A percentile compares a stretch with the other conserved stretches of the same genome.
phyloP scores from a whole-genome alignment of 2,329 filamentous ascomycete species.

The Fusarium luffae region DNA sequence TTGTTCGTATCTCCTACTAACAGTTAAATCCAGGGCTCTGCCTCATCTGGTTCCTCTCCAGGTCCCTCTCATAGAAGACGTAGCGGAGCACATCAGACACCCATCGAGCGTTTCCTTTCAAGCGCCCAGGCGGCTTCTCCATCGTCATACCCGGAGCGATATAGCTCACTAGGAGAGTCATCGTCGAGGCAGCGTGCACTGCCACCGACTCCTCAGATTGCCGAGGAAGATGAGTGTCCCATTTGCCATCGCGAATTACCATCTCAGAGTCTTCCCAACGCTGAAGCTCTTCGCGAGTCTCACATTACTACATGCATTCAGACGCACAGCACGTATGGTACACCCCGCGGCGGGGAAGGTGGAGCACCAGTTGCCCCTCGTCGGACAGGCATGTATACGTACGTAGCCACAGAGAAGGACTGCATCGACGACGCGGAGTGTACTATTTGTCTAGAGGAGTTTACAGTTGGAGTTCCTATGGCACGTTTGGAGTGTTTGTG shows the following conservation, averaged over 20 bases:
- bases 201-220: constrained; percentile 61
- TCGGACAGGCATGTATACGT: constrained; percentile 71
- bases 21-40: constrained; percentile 18
- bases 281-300: constrained; percentile 64
- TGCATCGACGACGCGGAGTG: constrained; percentile 75
- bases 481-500: constrained; percentile 75
- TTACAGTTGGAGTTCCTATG: constrained; percentile 70
- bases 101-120: constrained; percentile 55
- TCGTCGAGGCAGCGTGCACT: constrained; percentile 54
- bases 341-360: constrained; percentile 46
- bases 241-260: constrained; percentile 80
- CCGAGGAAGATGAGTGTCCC: constrained; percentile 83
- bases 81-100: constrained; percentile 50
- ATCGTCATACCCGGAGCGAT: constrained; percentile 49
- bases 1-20: constrained; percentile 4
- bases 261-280: constrained; percentile 63
- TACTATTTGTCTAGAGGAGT: constrained; percentile 75
- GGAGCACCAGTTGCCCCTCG: constrained; percentile 53
- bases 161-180: constrained; percentile 48
- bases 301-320: constrained; percentile 70
- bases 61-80: constrained; percentile 46
- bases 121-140: constrained; percentile 49
- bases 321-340: constrained; percentile 63
- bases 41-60: constrained; percentile 39
- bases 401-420: constrained; percentile 74